A percentile compares a stretch with the other conserved stretches of the same genome.
These are phyloP conservation scores for Rhizopogon vinicolor DNA, from an alignment of 768 basidiomycete species.

Conservation along the genomic window DNA sequence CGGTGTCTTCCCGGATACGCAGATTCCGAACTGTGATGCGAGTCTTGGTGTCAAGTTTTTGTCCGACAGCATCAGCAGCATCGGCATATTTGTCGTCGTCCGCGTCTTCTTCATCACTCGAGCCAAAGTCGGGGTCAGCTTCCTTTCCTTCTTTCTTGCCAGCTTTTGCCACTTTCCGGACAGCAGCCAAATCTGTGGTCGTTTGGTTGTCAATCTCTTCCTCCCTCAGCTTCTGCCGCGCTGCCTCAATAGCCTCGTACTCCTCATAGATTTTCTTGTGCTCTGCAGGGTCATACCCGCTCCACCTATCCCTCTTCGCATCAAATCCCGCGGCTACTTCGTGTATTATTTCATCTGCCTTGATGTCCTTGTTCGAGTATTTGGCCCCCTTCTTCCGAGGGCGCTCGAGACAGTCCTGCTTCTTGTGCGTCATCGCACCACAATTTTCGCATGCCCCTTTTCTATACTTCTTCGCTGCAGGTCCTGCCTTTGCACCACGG, in stretches of 20 bases:
- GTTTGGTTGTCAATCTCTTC: slow-evolving; percentile 98
- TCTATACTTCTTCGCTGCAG: slow-evolving; percentile 93
- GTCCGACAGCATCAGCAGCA: slow-evolving; percentile 94
- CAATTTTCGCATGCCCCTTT: slow-evolving; percentile 99
- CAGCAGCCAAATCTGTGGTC: slow-evolving; percentile 85
- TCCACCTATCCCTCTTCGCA: slow-evolving; percentile 97
- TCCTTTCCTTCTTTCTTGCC: slow-evolving; percentile 69
- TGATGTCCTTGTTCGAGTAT: slow-evolving; percentile 85
- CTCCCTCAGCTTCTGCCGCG: slow-evolving; percentile 85
- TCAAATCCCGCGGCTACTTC: slow-evolving; percentile 76
- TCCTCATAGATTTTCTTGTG: slow-evolving; percentile 89
- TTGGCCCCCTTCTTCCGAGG: slow-evolving; percentile 96
- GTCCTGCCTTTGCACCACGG: slow-evolving; percentile 77
- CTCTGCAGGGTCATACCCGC: slow-evolving; percentile 90
- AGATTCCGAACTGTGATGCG: slow-evolving; percentile 97
- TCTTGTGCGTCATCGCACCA: slow-evolving; percentile 92
- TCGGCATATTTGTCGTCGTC: slow-evolving; percentile 99
- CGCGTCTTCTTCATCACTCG: slow-evolving; percentile 91
- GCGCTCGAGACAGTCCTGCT: slow-evolving; percentile 89
- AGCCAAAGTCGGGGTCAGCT: slow-evolving; percentile 89
- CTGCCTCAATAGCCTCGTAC: slow-evolving; percentile 89
- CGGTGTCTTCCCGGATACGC: slow-evolving; percentile 98
- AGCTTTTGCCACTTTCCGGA: slow-evolving; percentile 93
- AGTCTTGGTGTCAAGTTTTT: slow-evolving; percentile 97
- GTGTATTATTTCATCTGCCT: slow-evolving; percentile 87